Percentiles rank a stretch among this genome's conserved stretches.
These are phyloP conservation scores for Sedum album DNA, from an alignment of 164 flowering plant species.

Conservation along the genomic window DNA sequence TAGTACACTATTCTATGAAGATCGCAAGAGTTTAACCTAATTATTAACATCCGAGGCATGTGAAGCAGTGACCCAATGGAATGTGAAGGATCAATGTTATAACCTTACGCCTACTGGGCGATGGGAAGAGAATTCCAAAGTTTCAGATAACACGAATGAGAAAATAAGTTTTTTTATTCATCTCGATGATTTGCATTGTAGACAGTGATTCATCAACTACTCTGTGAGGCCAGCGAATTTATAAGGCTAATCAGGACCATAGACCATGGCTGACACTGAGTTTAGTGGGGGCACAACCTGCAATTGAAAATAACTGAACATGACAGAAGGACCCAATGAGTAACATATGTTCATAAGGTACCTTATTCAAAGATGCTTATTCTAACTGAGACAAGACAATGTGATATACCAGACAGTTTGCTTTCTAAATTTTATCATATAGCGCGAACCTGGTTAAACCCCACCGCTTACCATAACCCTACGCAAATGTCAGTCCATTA, in stretches of 20 bases:
- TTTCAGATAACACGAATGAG: background rate
- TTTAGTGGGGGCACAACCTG: background rate
- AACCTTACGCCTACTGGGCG: background rate
- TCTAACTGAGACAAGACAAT: background rate
- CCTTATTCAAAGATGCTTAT: slow-evolving; percentile 7
- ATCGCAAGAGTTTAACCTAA: slow-evolving; percentile 15
- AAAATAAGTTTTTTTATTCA: background rate
- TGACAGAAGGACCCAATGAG: background rate
- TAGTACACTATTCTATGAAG: background rate
- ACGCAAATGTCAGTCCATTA: too few relatives aligned
- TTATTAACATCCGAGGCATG: slow-evolving; percentile 29
- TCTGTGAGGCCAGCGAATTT: slow-evolving; percentile 7
- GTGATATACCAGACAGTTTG: background rate
- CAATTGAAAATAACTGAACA: background rate
- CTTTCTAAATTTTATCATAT: background rate
- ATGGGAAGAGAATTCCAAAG: too few relatives aligned
- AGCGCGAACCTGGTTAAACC: background rate
- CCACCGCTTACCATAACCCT: background rate
- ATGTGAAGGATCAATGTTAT: slow-evolving; percentile 45
- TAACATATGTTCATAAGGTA: background rate
- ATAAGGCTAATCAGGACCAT: background rate
- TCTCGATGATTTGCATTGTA: slow-evolving; percentile 8
- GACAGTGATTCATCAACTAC: slow-evolving; percentile 42
- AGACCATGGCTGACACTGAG: slow-evolving; percentile 2
- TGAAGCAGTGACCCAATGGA: slow-evolving; percentile 22